These are phyloP conservation scores for Cyclocybe aegerita DNA, from an alignment of 768 basidiomycete species.

Conservation along the genomic window DNA sequence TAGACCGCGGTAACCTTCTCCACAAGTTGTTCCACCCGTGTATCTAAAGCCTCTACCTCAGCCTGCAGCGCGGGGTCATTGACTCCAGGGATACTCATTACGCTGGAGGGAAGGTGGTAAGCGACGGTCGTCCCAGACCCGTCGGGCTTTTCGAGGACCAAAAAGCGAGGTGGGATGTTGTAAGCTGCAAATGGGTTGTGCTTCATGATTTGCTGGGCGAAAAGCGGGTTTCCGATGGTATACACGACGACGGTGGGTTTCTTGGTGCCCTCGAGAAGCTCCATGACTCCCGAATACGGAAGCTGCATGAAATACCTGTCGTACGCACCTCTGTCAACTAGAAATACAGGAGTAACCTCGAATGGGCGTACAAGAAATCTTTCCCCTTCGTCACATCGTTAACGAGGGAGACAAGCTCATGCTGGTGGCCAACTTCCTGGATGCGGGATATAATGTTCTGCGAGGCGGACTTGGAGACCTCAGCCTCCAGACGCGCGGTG, in stretches of 20 bases:
- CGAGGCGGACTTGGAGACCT: conserved; percentile 39
- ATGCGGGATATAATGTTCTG: conserved; percentile 22
- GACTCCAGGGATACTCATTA: conserved; percentile 29
- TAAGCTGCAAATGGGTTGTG: conserved; percentile 38
- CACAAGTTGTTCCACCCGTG: conserved; percentile 42
- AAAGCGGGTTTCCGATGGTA: conserved; percentile 50
- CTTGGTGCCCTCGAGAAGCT: conserved; percentile 21
- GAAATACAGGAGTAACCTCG: neutral
- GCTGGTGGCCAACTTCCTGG: conserved; percentile 25
- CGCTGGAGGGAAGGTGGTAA: conserved; percentile 50
- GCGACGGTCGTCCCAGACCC: conserved; percentile 38
- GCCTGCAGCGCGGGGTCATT: conserved; percentile 28
- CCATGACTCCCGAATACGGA: conserved; percentile 36
- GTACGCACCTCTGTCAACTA: neutral
- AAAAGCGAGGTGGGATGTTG: conserved; percentile 45
- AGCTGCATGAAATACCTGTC: conserved; percentile 42
- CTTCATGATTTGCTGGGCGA: conserved; percentile 44
- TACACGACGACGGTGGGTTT: conserved; percentile 38
- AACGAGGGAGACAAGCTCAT: conserved; percentile 36
- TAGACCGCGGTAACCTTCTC: conserved; percentile 27
- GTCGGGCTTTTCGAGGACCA: conserved; percentile 40
- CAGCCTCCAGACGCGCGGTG: conserved; percentile 40
- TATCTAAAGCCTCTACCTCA: conserved; percentile 37
- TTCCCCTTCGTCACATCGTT: conserved; percentile 26
- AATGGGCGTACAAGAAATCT: conserved; percentile 43